These are phyloP conservation scores for Leccinellum rugosiceps DNA, from an alignment of 768 basidiomycete species.

Conservation along the genomic window DNA sequence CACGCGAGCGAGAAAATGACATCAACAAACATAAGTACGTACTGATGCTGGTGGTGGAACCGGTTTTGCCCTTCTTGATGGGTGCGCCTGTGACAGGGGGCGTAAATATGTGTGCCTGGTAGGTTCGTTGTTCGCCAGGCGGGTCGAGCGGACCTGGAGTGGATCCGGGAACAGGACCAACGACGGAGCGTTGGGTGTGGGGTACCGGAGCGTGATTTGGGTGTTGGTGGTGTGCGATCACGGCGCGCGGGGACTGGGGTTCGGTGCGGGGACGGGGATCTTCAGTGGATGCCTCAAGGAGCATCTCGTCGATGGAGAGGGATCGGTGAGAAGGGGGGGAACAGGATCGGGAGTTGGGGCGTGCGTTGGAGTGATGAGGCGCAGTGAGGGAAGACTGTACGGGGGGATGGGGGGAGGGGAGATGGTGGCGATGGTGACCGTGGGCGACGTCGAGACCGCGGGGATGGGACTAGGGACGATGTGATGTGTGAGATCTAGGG, in stretches of 20 bases:
- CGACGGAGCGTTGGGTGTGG: slow-evolving; percentile 20
- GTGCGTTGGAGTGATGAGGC: slow-evolving; percentile 13
- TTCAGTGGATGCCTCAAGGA: slow-evolving; percentile 43
- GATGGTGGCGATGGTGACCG: slow-evolving; percentile 3
- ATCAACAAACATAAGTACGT: slow-evolving; percentile 1
- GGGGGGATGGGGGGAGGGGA: slow-evolving; percentile 1
- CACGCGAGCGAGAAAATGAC: slow-evolving; percentile 3
- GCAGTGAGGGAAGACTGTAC: slow-evolving; percentile 11
- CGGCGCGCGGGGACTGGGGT: slow-evolving; percentile 29
- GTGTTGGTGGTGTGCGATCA: slow-evolving; percentile 32
- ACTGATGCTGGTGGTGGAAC: slow-evolving; percentile 23
- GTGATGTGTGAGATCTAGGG: slow-evolving; percentile 6
- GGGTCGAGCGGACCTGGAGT: slow-evolving; percentile 30
- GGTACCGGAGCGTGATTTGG: slow-evolving; percentile 17
- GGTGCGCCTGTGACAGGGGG: slow-evolving; percentile 73
- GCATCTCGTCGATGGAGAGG: slow-evolving; percentile 45
- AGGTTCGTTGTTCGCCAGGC: slow-evolving; percentile 40
- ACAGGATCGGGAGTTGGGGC: slow-evolving; percentile 26
- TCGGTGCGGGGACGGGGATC: slow-evolving; percentile 33
- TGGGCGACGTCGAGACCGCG: slow-evolving; percentile 19
- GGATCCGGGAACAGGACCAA: slow-evolving; percentile 16
- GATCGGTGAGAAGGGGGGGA: slow-evolving; percentile 36
- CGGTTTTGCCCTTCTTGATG: slow-evolving; percentile 58
- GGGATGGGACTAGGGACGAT: slow-evolving; percentile 8
- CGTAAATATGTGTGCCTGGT: slow-evolving; percentile 70